A percentile compares a stretch with the other conserved stretches of the same genome.
phyloP scores from a whole-genome alignment of 208 protist species.

The Leishmania amazonensis region DNA sequence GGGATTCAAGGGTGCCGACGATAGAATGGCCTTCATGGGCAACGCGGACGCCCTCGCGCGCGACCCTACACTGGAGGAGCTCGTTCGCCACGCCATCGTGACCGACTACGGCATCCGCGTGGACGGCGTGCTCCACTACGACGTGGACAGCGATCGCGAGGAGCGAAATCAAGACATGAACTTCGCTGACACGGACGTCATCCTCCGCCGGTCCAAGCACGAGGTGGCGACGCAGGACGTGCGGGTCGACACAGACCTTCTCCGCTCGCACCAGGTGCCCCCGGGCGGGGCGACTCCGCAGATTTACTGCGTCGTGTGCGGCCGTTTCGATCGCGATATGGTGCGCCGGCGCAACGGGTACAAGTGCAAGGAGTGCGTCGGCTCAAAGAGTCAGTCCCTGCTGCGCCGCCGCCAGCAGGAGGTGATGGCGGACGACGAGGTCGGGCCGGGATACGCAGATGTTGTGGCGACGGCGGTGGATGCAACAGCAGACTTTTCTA shows the following conservation, averaged over 20 bases:
- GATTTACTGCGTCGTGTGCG: conserved; percentile 84
- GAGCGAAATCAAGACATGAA: conserved; percentile 72
- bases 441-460: background rate
- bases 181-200: conserved; percentile 77
- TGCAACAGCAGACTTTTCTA: background rate
- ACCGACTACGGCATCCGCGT: conserved; percentile 70
- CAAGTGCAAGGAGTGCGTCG: conserved; percentile 83
- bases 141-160: conserved; percentile 78
- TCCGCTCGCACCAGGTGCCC: conserved; percentile 56
- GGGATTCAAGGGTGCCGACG: conserved; percentile 4
- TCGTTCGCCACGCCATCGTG: conserved; percentile 72
- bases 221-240: conserved; percentile 46
- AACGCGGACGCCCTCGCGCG: conserved; percentile 42
- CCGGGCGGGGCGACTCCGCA: conserved; percentile 39
- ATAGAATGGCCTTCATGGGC: conserved; percentile 17
- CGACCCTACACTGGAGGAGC: conserved; percentile 74
- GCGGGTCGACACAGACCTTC: conserved; percentile 65
- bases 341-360: conserved; percentile 73
- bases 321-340: conserved; percentile 82
- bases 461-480: conserved; percentile 32
- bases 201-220: conserved; percentile 52
- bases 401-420: conserved; percentile 62
- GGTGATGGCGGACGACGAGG: conserved; percentile 15
- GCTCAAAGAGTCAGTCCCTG: conserved; percentile 71
- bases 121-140: conserved; percentile 73